A percentile compares a stretch with the other conserved stretches of the same genome.
These are phyloP conservation scores for Tolypocladium album DNA, from an alignment of 2,329 filamentous ascomycete species.

Conservation along the genomic window DNA sequence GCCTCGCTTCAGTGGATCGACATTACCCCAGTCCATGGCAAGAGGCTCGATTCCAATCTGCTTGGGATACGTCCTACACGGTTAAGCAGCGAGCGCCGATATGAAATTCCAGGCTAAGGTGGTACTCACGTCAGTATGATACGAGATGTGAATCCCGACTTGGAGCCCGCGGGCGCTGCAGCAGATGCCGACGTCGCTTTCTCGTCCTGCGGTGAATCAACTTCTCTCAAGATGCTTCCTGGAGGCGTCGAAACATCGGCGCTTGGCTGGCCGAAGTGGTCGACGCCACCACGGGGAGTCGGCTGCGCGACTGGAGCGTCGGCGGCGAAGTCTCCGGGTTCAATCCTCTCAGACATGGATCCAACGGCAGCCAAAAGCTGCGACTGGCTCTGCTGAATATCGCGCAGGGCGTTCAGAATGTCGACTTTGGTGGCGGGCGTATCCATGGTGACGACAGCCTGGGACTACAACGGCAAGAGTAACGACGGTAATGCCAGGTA, in stretches of 20 bases:
- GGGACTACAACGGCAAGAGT: background rate
- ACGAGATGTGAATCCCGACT: constrained; percentile 38
- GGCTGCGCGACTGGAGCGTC: constrained; percentile 2
- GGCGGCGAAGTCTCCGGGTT: constrained; percentile 5
- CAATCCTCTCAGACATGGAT: constrained; percentile 21
- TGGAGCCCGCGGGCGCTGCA: constrained; percentile 21
- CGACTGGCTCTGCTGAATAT: constrained; percentile 31
- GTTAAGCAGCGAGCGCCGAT: constrained; percentile 3
- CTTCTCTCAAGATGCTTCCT: background rate
- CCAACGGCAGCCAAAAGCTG: constrained; percentile 29
- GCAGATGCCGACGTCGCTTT: background rate
- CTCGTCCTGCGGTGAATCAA: background rate
- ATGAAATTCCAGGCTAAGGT: background rate
- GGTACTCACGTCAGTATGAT: constrained; percentile 42
- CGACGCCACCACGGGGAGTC: background rate
- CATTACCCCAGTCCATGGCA: constrained; percentile 75
- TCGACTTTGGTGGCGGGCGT: constrained; percentile 9
- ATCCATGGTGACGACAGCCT: constrained; percentile 10
- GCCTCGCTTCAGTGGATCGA: constrained; percentile 64
- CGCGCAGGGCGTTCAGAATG: constrained; percentile 20
- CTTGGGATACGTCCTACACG: constrained; percentile 67
- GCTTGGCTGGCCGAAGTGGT: background rate
- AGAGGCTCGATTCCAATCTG: constrained; percentile 92
- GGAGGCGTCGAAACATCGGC: background rate
- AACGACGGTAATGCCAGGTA: background rate